Conservation (phyloP, 1,284 basidiomycete genomes). For the Fomitiporia mediterranea region DNA sequence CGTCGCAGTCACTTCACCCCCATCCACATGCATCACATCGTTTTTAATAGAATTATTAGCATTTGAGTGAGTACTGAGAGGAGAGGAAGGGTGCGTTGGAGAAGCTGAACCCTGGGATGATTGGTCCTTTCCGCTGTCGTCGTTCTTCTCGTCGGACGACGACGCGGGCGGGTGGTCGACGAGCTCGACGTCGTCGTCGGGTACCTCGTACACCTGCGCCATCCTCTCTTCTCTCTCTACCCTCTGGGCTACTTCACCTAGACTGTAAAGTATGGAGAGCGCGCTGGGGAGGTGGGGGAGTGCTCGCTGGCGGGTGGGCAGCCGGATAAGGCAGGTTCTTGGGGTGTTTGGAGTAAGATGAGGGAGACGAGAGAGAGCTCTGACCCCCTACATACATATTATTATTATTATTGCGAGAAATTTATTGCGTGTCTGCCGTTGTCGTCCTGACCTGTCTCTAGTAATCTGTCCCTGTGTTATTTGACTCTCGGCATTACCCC, state of each 20-base stretch:
- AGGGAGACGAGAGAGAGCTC: too few relatives aligned
- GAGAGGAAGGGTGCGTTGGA: neutral
- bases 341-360: too few relatives aligned
- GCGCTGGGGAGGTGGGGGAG: too few relatives aligned
- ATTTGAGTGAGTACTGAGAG: neutral
- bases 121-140: neutral
- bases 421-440: too few relatives aligned
- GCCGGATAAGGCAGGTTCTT: too few relatives aligned
- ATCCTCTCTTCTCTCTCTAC: neutral
- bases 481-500: too few relatives aligned
- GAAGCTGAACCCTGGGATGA: neutral
- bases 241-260: neutral
- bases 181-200: slow-evolving; percentile 6
- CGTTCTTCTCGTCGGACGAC: neutral
- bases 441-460: too few relatives aligned
- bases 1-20: neutral
- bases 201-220: neutral
- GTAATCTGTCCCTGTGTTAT: too few relatives aligned
- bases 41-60: neutral
- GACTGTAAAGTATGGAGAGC: too few relatives aligned
- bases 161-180: slow-evolving; percentile 1
- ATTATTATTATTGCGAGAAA: too few relatives aligned
- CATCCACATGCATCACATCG: neutral
- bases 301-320: too few relatives aligned
- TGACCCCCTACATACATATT: too few relatives aligned